Base-by-base conservation (phyloP, 2,329 filamentous ascomycete genomes). In the Rutstroemia sp. region DNA sequence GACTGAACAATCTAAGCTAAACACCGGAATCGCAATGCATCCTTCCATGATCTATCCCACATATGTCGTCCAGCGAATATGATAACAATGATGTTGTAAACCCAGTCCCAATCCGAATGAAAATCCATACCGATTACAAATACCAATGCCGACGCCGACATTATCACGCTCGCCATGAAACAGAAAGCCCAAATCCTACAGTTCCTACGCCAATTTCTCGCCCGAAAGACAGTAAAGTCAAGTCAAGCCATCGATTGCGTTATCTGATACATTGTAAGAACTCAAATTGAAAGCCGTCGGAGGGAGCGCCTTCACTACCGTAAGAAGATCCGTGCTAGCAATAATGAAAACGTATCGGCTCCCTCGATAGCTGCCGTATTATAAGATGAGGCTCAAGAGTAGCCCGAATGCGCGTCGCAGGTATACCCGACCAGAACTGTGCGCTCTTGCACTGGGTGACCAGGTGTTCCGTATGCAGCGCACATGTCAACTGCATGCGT, bases 381-480 rank as follows among this genome's bases (percentile, higher is more conserved):
- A 19, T 19, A 21, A 17, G 2, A 12, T 8, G 45, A n/a, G 25
- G 21, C 30, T n/a, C 19, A 36, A 34, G 36, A 54, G 23, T 42
- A 14, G n/a, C 16, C 10, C 19, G 46, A 55, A 23, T 55, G 52
- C 16, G 6, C 23, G 14, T 25, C 17, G 46, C 86, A 89, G 40
- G 80, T 77, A 64, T 87, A 88, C 53, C 86, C 86, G 25, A 88
- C 84, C n/a, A 87, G 75, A 5, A 89, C 78, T 0, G 79, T 84
- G 69, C 82, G 84, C 67, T 87, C 84, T 64, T 83, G 79, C 34
- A 85, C 74, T 16, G 62, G 60, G 64, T 89, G 86, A 38, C 82
- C 82, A 59, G 77, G 77, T 61, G 82, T 81, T 54, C 81, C 81
- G 66, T 83, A 82, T 49, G 78, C 75, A 40, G 78, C 73, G 66